Base-by-base conservation (phyloP, 78 protist genomes). In the Pigoraptor vietnamica region DNA sequence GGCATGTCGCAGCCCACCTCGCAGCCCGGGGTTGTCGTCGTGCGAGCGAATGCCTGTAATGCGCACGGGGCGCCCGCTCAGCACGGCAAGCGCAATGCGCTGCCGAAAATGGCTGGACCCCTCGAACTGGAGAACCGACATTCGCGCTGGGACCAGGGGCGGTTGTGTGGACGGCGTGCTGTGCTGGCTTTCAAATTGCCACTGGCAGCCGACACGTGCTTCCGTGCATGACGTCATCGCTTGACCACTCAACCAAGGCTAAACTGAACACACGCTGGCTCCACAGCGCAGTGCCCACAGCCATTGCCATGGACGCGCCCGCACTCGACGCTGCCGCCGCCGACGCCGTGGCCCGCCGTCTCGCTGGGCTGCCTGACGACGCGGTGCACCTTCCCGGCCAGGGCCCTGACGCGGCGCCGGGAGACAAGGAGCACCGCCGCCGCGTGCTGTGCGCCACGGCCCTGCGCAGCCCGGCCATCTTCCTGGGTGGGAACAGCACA, bases 21-120 rank as follows among this genome's bases (percentile, higher is more conserved):
- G 0, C 36, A 92, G 88, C 2, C 94, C 94, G 23, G 94, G 94
- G 38, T 39, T 37, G n/a, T 34, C 94, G 14, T 89, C 92, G 34
- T 29, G 36, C 0, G 81, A 6, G 36, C 94, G 79, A 23, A 93
- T 89, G 81, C 89, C 81, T 2, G 0, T 23, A 9, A 93, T 56
- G 38, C 91, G 87, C 32, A 89, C 33, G 0, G 94, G 84, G 79
- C 88, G 25, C 19, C 92, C 94, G 39, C 92, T 89, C 55, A 93
- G 92, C 38, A 90, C 29, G 21, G 92, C 39, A 24, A 93, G 40
- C 10, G 89, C 92, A 1, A 93, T 39, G 24, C 94, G 87, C 90
- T 93, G 94, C 1, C 94, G 92, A 32, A 93, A 89, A 40, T 56
- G 67, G 67, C 67, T 48, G 29, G 67, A 48, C 29, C 67, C 67